These are phyloP conservation scores for Juglanconis oblonga DNA, from an alignment of 2,329 filamentous ascomycete species.

Conservation along the genomic window DNA sequence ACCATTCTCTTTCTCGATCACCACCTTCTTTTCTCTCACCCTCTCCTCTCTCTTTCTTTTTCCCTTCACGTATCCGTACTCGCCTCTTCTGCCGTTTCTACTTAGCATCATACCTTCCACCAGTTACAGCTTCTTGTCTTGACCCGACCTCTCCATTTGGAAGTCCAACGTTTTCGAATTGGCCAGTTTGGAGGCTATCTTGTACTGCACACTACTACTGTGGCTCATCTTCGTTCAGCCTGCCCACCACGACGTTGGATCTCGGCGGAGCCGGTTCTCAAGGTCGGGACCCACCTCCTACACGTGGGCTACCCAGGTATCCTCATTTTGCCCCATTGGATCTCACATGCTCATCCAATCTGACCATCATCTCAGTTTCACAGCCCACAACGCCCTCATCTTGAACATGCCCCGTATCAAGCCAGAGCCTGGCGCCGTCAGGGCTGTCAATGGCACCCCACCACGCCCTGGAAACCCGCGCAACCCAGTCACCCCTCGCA, in stretches of 20 bases:
- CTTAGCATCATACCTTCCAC: background rate
- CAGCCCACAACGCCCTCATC: too few species aligned
- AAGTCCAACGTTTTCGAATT: background rate
- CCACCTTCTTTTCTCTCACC: background rate
- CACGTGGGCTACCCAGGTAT: too few species aligned
- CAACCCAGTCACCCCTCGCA: background rate
- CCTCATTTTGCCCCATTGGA: too few species aligned
- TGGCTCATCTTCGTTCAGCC: too few species aligned
- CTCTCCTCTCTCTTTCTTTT: background rate
- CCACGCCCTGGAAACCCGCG: background rate
- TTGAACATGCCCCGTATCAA: background rate
- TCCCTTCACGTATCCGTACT: background rate
- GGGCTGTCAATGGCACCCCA: background rate
- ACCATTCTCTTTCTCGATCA: background rate
- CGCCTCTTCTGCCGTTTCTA: background rate
- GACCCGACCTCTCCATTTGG: background rate
- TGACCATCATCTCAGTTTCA: background rate
- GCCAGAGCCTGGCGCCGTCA: constrained; percentile 7
- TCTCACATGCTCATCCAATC: background rate
- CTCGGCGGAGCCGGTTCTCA: too few species aligned
- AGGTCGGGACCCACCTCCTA: background rate
- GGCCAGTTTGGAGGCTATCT: background rate
- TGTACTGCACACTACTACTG: background rate
- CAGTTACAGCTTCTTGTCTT: background rate
- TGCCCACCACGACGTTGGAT: too few species aligned